These are phyloP conservation scores for Erysiphe neolycopersici DNA, from an alignment of 2,329 filamentous ascomycete species.

Conservation along the genomic window DNA sequence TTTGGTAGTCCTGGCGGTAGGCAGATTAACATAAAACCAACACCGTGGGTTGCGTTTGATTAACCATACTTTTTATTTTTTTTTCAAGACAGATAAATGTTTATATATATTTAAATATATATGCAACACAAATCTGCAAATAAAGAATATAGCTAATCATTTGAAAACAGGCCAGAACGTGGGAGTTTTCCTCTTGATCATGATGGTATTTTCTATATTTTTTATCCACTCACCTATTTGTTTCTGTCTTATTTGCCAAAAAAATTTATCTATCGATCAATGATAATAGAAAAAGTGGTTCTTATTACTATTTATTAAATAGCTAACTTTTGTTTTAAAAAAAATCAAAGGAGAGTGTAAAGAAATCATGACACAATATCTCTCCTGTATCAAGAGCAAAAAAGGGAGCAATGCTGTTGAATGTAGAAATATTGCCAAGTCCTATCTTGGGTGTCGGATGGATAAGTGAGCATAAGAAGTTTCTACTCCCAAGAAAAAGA, in stretches of 20 bases:
- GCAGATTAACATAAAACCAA: conserved; percentile 36
- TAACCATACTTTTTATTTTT: no score
- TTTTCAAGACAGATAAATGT: no score
- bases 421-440: conserved; percentile 65
- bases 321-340: no score
- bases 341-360: conserved; percentile 66
- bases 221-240: not conserved
- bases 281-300: no score
- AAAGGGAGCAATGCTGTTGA: conserved; percentile 65
- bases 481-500: not conserved
- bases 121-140: not conserved
- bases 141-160: not conserved
- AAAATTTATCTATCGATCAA: no score
- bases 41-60: conserved; percentile 26
- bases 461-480: conserved; percentile 38
- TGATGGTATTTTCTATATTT: conserved; percentile 30
- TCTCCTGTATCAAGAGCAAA: conserved; percentile 63
- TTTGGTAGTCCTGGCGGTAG: conserved; percentile 48
- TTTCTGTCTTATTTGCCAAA: no score
- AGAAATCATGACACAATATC: conserved; percentile 58
- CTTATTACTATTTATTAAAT: no score
- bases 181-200: conserved; percentile 94
- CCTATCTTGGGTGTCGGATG: conserved; percentile 81
- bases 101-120: no score
- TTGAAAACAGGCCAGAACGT: conserved; percentile 42